Conservation (phyloP, 768 basidiomycete species). For the Gyrodon lividus region DNA sequence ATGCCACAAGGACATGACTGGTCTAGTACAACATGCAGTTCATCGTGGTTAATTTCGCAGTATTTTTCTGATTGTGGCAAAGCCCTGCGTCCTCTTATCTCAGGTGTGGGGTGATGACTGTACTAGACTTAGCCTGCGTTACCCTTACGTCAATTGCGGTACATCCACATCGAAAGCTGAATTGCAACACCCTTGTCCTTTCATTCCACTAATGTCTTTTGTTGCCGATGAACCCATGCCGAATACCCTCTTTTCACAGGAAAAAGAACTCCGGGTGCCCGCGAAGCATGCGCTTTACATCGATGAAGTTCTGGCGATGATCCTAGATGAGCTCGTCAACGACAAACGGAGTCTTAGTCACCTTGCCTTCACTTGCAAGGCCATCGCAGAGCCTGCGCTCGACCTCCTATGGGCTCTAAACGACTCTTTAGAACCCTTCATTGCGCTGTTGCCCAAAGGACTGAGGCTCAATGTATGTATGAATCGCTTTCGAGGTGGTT, state of each 20-base stretch:
- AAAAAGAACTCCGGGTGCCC: neutral
- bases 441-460: constrained; percentile 20
- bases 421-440: constrained; percentile 24
- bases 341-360: constrained; percentile 16
- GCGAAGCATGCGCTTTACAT: constrained; percentile 15
- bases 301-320: constrained; percentile 21
- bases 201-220: neutral
- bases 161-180: neutral
- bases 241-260: neutral
- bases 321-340: constrained; percentile 19
- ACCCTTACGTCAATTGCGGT: neutral
- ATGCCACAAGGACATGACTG: too few species aligned
- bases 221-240: neutral
- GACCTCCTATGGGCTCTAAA: constrained; percentile 26
- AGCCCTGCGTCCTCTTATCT: too few species aligned
- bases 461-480: constrained; percentile 20
- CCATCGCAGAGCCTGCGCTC: constrained; percentile 17
- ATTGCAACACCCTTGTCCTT: neutral
- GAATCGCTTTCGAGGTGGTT: neutral
- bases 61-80: too few species aligned
- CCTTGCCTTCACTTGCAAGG: constrained; percentile 23
- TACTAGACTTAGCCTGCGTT: too few species aligned
- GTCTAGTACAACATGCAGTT: too few species aligned
- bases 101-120: too few species aligned
- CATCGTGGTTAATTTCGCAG: too few species aligned